A percentile compares a stretch with the other conserved stretches of the same genome.
These are phyloP conservation scores for Ogataea henricii DNA, from an alignment of 805 yeast genomes.

Conservation along the genomic window DNA sequence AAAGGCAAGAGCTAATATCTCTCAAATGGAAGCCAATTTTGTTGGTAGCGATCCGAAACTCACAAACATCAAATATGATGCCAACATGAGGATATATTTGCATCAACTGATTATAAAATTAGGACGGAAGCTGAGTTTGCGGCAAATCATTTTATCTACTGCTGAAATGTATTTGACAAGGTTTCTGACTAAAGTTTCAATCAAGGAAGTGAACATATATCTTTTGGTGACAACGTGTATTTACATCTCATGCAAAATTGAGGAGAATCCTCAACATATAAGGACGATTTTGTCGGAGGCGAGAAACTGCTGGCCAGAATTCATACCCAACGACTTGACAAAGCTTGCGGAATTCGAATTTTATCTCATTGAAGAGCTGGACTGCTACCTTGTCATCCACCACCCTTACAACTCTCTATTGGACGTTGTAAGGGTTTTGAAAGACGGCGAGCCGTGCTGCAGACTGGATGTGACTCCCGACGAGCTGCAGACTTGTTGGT, in stretches of 20 bases:
- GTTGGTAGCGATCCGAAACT: constrained; percentile 10
- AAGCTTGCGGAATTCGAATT: constrained; percentile 95
- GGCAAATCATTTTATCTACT: constrained; percentile 85
- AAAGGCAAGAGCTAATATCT: constrained; percentile 21
- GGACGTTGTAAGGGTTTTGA: constrained; percentile 49
- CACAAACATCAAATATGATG: constrained; percentile 47
- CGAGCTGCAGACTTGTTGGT: constrained; percentile 87
- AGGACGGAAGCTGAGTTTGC: constrained; percentile 72
- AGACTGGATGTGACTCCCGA: constrained; percentile 47
- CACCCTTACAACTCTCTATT: constrained; percentile 71
- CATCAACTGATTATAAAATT: constrained; percentile 74
- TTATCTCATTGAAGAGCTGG: constrained; percentile 85
- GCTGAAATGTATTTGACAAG: constrained; percentile 86
- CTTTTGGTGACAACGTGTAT: constrained; percentile 80
- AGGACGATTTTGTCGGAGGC: constrained; percentile 83
- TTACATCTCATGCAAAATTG: constrained; percentile 89
- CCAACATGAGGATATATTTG: constrained; percentile 71
- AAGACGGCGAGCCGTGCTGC: constrained; percentile 27
- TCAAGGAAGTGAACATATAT: constrained; percentile 82
- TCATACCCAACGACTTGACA: constrained; percentile 86
- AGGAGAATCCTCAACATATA: constrained; percentile 94
- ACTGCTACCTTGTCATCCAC: constrained; percentile 67
- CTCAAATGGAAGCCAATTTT: constrained; percentile 26
- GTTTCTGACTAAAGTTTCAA: constrained; percentile 68
- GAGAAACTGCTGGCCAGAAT: constrained; percentile 90